Evolutionary conservation across 2,329 filamentous ascomycete genomes (phyloP), one percentile per base, ranked within the genome.

Genomic region (Scytalidium lignicola): DNA sequence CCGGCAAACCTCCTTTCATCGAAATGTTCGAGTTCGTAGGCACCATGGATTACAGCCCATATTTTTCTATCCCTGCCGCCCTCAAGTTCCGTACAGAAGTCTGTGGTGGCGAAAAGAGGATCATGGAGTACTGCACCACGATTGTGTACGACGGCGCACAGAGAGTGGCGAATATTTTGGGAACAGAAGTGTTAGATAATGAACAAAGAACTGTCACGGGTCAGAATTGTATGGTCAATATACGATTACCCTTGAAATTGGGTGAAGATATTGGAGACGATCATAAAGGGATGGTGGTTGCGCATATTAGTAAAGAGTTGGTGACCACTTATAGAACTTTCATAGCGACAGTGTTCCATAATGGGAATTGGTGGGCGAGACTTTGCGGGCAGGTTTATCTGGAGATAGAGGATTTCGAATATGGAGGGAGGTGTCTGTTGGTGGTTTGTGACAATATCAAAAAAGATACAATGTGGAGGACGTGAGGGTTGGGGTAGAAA

Each of bases 21-120:
- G 70, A 65, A 10, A 82, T 83, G 41, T 96, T 96, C 61, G 80
- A 90, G 59, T 92, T 85, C 54, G 76, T 86, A 3, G 89, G 86
- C 10, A 95, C 90, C 0, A 66, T 83, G 4, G 90, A 96, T 60
- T 83, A 79, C 52, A 73, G 80, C 4, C 79, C 88, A 0, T 91
- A 85, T 55, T 70, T 90, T 1, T 90, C 84, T 60, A 74, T 93
- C 15, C 79, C 82, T 8, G 82, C 86, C 8, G 83, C 86, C 0
- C 71, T 96, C 20, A 69, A 76, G 43, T 96, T 87, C 78, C 80
- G 91, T 1, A 62, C 75, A 21, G 73, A 83, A 41, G 73, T 80
- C 12, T 78, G 90, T 13, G 87, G 87, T 28, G 89, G 90, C 26
- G 91, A 96, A 64, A 74, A 80, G 1, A 74, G 68, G 2, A 86